Evolutionary conservation across 495 filamentous ascomycete species (phyloP).

Genomic region (Xeromyces bisporus): DNA sequence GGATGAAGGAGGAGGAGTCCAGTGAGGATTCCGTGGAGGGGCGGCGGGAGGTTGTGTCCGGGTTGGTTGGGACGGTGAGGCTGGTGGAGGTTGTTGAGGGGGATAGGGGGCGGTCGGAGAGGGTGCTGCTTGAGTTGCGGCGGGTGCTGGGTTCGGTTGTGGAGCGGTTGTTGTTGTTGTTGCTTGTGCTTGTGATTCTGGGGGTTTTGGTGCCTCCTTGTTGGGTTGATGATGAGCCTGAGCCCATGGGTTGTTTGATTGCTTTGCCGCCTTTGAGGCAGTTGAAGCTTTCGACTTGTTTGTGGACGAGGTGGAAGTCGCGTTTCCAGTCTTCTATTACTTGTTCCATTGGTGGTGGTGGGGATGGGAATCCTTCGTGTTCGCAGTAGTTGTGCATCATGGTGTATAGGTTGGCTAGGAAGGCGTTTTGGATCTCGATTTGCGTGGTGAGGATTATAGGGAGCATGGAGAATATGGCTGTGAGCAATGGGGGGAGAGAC

Average conservation of each 20-base stretch:
- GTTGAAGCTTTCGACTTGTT: slow-evolving; percentile 55
- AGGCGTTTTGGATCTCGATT: slow-evolving; percentile 65
- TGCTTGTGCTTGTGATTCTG: too few species aligned
- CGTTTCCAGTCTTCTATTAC: slow-evolving; percentile 54
- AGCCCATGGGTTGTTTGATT: slow-evolving; percentile 42
- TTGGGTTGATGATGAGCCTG: slow-evolving; percentile 16
- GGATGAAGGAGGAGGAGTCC: slow-evolving; percentile 3
- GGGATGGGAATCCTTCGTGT: slow-evolving; percentile 52
- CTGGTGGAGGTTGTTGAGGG: too few species aligned
- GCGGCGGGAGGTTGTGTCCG: neutral
- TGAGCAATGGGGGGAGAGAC: slow-evolving; percentile 58
- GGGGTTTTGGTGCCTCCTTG: too few species aligned
- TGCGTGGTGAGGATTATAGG: slow-evolving; percentile 60
- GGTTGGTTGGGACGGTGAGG: too few species aligned
- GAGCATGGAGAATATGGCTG: slow-evolving; percentile 59
- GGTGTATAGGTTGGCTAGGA: slow-evolving; percentile 77
- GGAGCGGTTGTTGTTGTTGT: too few species aligned
- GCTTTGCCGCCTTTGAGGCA: slow-evolving; percentile 60
- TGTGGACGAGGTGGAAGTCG: slow-evolving; percentile 45
- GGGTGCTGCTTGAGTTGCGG: too few species aligned
- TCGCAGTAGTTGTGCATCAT: slow-evolving; percentile 62
- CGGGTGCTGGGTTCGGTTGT: too few species aligned
- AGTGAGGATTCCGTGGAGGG: neutral
- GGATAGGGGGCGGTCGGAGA: too few species aligned
- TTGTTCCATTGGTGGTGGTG: slow-evolving; percentile 54